phyloP scores from a whole-genome alignment of 306 rosid species.

The Cucumis melo region DNA sequence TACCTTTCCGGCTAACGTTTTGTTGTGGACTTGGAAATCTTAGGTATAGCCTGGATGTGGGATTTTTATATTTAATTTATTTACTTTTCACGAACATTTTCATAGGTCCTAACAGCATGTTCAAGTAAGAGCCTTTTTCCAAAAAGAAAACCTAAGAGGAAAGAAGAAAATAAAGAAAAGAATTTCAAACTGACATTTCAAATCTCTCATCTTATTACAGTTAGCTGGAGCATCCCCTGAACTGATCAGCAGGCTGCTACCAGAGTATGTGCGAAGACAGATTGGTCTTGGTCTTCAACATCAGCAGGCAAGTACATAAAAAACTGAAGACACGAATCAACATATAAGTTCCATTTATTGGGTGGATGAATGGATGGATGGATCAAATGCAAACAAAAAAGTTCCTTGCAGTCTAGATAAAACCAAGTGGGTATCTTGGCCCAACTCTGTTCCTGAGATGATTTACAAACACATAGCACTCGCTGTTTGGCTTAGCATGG shows the following conservation, averaged over 20 bases:
- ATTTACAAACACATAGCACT: conserved; percentile 38
- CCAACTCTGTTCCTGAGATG: conserved; percentile 28
- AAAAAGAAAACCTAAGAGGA: background rate
- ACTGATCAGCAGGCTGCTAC: conserved; percentile 68
- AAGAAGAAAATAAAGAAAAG: background rate
- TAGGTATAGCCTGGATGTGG: background rate
- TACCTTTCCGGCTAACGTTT: background rate
- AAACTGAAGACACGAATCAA: conserved; percentile 23
- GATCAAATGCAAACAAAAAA: conserved; percentile 17
- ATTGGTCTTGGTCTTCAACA: conserved; percentile 35
- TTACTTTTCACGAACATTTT: background rate
- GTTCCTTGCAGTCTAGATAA: conserved; percentile 25
- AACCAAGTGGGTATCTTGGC: conserved; percentile 23
- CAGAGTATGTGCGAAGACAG: conserved; percentile 73
- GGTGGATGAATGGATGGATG: conserved; percentile 10
- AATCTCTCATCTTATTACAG: conserved; percentile 26
- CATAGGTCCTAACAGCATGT: background rate
- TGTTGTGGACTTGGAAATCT: background rate
- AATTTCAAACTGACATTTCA: background rate
- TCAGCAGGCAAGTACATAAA: conserved; percentile 50
- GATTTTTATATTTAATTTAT: background rate
- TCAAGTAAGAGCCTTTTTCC: background rate
- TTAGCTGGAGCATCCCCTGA: conserved; percentile 65
- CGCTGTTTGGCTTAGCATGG: conserved; percentile 36
- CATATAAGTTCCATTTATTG: conserved; percentile 11